Evolutionary conservation across 768 basidiomycete genomes (phyloP).

Genomic region (Naganishia randhawae): DNA sequence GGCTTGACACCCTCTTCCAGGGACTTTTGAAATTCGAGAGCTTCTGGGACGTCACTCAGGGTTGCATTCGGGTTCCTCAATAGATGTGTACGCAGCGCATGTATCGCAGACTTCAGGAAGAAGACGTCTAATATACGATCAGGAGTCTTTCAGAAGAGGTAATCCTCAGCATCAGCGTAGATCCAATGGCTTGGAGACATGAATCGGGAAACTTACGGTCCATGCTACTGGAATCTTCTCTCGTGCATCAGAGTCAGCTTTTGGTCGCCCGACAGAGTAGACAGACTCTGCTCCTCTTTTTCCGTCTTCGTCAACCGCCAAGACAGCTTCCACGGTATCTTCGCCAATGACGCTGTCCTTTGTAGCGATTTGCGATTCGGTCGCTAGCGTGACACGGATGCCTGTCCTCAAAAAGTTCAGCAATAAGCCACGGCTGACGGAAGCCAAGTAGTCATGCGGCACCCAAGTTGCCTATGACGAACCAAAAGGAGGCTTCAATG

Average conservation of each 20-base stretch:
- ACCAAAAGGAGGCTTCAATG: not conserved
- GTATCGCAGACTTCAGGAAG: conserved; percentile 58
- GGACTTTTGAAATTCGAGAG: not conserved
- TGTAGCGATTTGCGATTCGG: conserved; percentile 44
- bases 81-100: conserved; percentile 35
- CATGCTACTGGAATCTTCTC: conserved; percentile 69
- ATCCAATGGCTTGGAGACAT: not conserved
- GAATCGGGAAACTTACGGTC: conserved; percentile 52
- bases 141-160: conserved; percentile 56
- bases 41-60: not conserved
- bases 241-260: conserved; percentile 63
- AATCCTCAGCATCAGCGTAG: not conserved
- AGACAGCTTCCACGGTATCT: conserved; percentile 39
- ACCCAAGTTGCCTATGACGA: conserved; percentile 67
- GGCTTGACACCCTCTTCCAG: conserved; percentile 63
- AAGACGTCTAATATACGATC: conserved; percentile 83
- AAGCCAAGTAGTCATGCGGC: conserved; percentile 82
- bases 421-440: conserved; percentile 63
- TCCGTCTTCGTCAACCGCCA: conserved; percentile 47
- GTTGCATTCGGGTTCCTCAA: conserved; percentile 33
- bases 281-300: conserved; percentile 31
- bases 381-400: conserved; percentile 64
- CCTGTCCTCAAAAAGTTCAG: conserved; percentile 73
- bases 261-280: conserved; percentile 53
- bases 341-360: conserved; percentile 17